Evolutionary conservation across 805 yeast species (phyloP), one percentile per base, ranked within the genome.

Genomic region (Limtongia smithiae): DNA sequence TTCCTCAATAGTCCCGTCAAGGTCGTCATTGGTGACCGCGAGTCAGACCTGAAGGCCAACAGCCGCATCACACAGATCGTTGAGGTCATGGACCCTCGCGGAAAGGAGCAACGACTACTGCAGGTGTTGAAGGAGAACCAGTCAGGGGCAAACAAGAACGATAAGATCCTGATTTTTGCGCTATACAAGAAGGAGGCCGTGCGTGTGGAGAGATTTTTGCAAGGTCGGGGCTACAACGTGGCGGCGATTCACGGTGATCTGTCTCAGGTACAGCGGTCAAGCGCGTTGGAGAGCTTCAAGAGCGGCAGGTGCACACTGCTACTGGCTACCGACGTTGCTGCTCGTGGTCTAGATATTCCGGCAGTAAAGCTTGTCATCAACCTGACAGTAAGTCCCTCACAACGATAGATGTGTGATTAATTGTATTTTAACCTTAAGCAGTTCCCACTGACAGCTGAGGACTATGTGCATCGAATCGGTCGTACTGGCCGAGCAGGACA

Each of bases 291-390:
- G 32, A 80, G 81, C 55, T 93, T 93, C 75, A 93, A 93, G 69
- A 68, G 75, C 31, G 97, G 97, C 27, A 75, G 75, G 42, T 76
- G 83, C 46, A 82, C 77, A 60, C 71, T 93, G 38, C 71, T 93
- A 68, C 76, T 93, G 60, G 99, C 99, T 27, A 93, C 99, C 1
- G 99, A 93, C 71, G 99, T 71, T 9, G 75, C 75, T 12, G 98
- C 98, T 1, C 83, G 98, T 74, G 98, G 98, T 81, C 89, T 93
- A 59, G 99, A 93, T 69, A 93, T 93, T 62, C 98, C 98, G 44
- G 88, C 94, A 60, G 98, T 93, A 54, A 91, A 90, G 69, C 85
- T 88, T 17, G 97, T 91, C 35, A 88, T 91, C 67, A 91, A 91
- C 68, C 76, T 91, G 67, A 90, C 97, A 5, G 37, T 32, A 22